These are phyloP conservation scores for Nicotiana tomentosiformis DNA, from an alignment of 257 asterid species.

Conservation along the genomic window DNA sequence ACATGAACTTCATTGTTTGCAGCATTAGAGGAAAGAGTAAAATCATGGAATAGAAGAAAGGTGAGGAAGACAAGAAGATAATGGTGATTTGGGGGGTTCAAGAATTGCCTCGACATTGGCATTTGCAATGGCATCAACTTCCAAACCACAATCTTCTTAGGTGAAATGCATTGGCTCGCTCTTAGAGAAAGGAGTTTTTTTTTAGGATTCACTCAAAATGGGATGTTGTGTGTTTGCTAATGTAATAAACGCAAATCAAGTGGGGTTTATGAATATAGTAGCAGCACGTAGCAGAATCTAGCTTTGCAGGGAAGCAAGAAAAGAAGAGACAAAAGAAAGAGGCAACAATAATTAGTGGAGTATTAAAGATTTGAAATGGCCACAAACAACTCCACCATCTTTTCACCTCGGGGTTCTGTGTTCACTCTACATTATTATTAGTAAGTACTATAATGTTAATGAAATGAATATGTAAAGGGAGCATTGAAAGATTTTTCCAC, in stretches of 20 bases:
- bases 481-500: slow-evolving; percentile 13
- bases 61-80: slow-evolving; percentile 24
- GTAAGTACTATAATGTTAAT: neutral
- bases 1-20: slow-evolving; percentile 37
- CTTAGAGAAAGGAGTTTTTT: slow-evolving; percentile 7
- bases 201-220: slow-evolving; percentile 13
- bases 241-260: neutral
- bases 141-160: slow-evolving; percentile 29
- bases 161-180: slow-evolving; percentile 44
- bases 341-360: slow-evolving; percentile 10
- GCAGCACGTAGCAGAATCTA: slow-evolving; percentile 2
- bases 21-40: slow-evolving; percentile 9
- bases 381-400: slow-evolving; percentile 30
- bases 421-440: slow-evolving; percentile 30
- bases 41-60: slow-evolving; percentile 7
- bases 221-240: too few relatives aligned
- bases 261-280: neutral
- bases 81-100: slow-evolving; percentile 37
- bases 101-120: slow-evolving; percentile 76
- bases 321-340: slow-evolving; percentile 14
- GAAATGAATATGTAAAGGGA: neutral
- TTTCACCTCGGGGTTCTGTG: slow-evolving; percentile 68
- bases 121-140: slow-evolving; percentile 53
- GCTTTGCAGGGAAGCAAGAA: slow-evolving; percentile 32
- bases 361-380: slow-evolving; percentile 14